A percentile compares a stretch with the other conserved stretches of the same genome.
These are phyloP conservation scores for Coemansia umbellata DNA, from an alignment of 192 early-diverging fungal genomes.

Conservation along the genomic window DNA sequence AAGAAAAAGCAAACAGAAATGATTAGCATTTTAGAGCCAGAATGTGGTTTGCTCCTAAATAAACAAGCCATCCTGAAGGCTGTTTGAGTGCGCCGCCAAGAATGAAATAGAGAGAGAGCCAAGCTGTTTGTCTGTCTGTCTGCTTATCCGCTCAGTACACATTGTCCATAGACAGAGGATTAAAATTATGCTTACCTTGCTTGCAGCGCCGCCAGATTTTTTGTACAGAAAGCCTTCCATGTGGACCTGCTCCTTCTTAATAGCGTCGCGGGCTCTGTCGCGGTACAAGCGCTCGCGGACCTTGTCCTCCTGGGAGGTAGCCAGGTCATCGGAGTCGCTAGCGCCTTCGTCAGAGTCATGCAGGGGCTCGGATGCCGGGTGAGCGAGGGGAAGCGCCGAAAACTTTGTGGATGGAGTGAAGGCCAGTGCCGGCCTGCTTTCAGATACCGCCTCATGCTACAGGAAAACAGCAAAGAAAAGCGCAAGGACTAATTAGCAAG, in stretches of 20 bases:
- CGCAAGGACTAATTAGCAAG: neutral
- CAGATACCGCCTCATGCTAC: conserved; percentile 15
- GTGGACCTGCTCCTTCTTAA: conserved; percentile 45
- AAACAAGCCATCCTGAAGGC: too few relatives aligned
- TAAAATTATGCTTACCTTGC: conserved; percentile 43
- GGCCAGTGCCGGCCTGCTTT: conserved; percentile 23
- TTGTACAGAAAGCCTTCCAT: conserved; percentile 47
- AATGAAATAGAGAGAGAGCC: too few relatives aligned
- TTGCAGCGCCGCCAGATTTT: conserved; percentile 39
- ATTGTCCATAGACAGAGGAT: too few relatives aligned
- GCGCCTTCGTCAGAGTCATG: conserved; percentile 34
- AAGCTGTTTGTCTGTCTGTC: too few relatives aligned
- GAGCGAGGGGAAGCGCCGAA: conserved; percentile 8
- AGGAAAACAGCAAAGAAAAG: neutral
- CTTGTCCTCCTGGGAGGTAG: conserved; percentile 18
- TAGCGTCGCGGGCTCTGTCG: conserved; percentile 36
- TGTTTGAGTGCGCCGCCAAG: too few relatives aligned
- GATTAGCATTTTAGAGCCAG: too few relatives aligned
- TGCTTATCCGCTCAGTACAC: too few relatives aligned
- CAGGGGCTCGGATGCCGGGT: neutral
- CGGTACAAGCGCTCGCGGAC: conserved; percentile 23
- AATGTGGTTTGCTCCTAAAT: too few relatives aligned
- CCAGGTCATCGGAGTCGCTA: conserved; percentile 45
- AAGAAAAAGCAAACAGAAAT: neutral
- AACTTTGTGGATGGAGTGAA: conserved; percentile 47